phyloP scores from a whole-genome alignment of 2,329 filamentous ascomycete species.

The Hortaea werneckii region DNA sequence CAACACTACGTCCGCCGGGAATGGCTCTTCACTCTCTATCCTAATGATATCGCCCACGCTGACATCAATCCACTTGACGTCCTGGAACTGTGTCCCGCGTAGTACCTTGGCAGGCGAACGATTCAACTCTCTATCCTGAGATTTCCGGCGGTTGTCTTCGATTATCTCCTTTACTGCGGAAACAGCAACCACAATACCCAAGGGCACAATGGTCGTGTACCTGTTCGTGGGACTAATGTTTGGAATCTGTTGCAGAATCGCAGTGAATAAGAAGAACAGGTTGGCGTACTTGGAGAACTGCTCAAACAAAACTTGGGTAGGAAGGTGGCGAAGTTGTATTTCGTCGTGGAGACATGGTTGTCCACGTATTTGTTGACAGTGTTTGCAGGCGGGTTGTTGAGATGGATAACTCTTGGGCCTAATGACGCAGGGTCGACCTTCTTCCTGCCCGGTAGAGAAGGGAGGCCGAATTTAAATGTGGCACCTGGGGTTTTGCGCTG shows the following conservation, averaged over 20 bases:
- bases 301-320: slow-evolving; percentile 94
- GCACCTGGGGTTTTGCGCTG: slow-evolving; percentile 53
- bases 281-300: slow-evolving; percentile 99
- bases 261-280: slow-evolving; percentile 97
- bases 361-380: slow-evolving; percentile 80
- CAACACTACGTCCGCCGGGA: slow-evolving; percentile 86
- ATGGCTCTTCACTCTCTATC: slow-evolving; percentile 88
- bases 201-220: slow-evolving; percentile 93
- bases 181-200: slow-evolving; percentile 81
- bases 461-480: slow-evolving; percentile 86
- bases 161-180: slow-evolving; percentile 91
- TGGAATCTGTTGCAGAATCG: slow-evolving; percentile 87
- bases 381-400: slow-evolving; percentile 95
- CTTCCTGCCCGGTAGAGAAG: slow-evolving; percentile 45
- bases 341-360: slow-evolving; percentile 95
- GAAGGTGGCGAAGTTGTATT: slow-evolving; percentile 91
- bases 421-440: slow-evolving; percentile 84
- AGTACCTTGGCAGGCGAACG: slow-evolving; percentile 75
- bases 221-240: slow-evolving; percentile 87
- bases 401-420: slow-evolving; percentile 82
- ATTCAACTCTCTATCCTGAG: slow-evolving; percentile 79
- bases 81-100: slow-evolving; percentile 71
- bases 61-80: slow-evolving; percentile 89
- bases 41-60: slow-evolving; percentile 85
- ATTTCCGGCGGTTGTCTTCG: slow-evolving; percentile 84